Evolutionary conservation across 805 yeast species (phyloP).

Genomic region (Ogataea corticis): DNA sequence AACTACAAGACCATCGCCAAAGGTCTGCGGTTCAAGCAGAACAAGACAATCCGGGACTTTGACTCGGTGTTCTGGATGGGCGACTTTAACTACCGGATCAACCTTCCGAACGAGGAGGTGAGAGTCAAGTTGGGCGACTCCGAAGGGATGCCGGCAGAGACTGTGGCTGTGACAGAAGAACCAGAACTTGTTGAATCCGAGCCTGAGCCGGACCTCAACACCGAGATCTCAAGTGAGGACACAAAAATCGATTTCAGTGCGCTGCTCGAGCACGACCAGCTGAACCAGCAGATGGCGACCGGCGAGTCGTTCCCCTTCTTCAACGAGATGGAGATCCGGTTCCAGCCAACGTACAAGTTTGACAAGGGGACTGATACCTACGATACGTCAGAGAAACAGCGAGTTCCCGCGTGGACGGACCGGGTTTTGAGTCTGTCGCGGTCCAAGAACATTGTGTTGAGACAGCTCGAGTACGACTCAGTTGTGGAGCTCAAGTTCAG

Average conservation of each 20-base stretch:
- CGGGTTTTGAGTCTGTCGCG: constrained; percentile 65
- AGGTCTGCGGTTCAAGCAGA: constrained; percentile 63
- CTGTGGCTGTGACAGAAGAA: constrained; percentile 13
- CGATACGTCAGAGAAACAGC: constrained; percentile 87
- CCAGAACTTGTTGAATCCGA: no score
- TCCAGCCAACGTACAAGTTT: constrained; percentile 92
- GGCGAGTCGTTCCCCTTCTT: constrained; percentile 82
- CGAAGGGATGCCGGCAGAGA: not conserved
- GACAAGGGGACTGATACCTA: constrained; percentile 81
- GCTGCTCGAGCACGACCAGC: constrained; percentile 76
- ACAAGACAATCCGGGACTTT: constrained; percentile 65
- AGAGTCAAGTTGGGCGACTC: constrained; percentile 36
- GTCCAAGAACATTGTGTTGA: constrained; percentile 54
- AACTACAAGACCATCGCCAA: constrained; percentile 79
- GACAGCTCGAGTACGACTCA: constrained; percentile 60
- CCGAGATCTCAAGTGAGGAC: no score
- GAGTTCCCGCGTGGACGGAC: constrained; percentile 99
- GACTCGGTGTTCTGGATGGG: constrained; percentile 90
- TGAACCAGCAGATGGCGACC: constrained; percentile 69
- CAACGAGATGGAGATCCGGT: constrained; percentile 75
- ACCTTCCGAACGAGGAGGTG: constrained; percentile 69
- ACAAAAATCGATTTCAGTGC: constrained; percentile 3
- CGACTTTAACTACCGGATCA: constrained; percentile 86
- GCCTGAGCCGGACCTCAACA: no score
- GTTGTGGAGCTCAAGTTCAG: constrained; percentile 63